Evolutionary conservation across 1,139 yeast species (phyloP).

Genomic region (Zygosaccharomyces sapae): DNA sequence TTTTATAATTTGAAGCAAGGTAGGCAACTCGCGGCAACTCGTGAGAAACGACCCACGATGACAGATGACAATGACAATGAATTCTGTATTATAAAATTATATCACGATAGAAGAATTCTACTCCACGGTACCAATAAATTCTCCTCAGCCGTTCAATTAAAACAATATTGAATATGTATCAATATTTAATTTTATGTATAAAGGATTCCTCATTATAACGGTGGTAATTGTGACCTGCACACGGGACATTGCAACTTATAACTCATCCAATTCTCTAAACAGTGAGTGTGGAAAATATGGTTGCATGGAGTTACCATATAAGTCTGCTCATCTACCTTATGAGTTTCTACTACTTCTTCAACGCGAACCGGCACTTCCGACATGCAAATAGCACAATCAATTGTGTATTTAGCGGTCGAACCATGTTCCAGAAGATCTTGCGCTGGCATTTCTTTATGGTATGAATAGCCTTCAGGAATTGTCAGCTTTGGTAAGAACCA

Average conservation of each 20-base stretch:
- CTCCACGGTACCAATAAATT: too few relatives aligned
- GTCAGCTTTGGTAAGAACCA: conserved; percentile 74
- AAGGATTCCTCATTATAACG: conserved; percentile 40
- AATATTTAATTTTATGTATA: neutral
- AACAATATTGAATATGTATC: neutral
- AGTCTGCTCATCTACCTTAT: conserved; percentile 32
- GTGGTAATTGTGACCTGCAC: conserved; percentile 82
- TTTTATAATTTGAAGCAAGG: conserved; percentile 12
- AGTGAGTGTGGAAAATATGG: conserved; percentile 82
- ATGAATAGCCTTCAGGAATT: conserved; percentile 76
- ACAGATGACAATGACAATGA: neutral
- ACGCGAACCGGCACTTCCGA: conserved; percentile 48
- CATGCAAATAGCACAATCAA: conserved; percentile 92
- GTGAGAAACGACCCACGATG: conserved; percentile 14
- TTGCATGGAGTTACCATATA: conserved; percentile 93
- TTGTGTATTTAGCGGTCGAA: conserved; percentile 24
- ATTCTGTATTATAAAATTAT: too few relatives aligned
- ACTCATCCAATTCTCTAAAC: conserved; percentile 91
- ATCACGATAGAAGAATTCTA: too few relatives aligned
- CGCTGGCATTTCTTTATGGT: conserved; percentile 36
- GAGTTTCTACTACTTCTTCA: conserved; percentile 32
- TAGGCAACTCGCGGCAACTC: conserved; percentile 13
- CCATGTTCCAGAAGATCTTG: conserved; percentile 34
- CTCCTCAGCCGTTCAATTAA: neutral
- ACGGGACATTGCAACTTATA: conserved; percentile 91